These are phyloP conservation scores for Symbiodinium pilosum DNA, from an alignment of 73 alveolate species.

Conservation along the genomic window DNA sequence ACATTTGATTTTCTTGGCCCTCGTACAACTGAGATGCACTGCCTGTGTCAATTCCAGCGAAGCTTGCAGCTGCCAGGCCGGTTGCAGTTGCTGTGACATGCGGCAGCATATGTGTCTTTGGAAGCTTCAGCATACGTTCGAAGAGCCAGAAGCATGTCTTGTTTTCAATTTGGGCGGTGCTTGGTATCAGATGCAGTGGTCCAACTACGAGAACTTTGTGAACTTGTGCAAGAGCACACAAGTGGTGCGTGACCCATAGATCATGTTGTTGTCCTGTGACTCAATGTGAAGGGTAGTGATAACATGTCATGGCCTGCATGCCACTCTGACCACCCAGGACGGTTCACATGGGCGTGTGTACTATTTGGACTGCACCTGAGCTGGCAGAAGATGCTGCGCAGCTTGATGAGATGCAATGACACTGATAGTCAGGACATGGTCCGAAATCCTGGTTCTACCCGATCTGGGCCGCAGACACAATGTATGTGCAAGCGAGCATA, in stretches of 20 bases:
- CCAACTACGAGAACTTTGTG: slow-evolving; percentile 73
- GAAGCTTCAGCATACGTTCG: no score
- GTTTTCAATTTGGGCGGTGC: no score
- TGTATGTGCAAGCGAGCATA: not conserved
- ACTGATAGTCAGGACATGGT: slow-evolving; percentile 70
- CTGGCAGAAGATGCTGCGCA: not conserved
- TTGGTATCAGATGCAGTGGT: slow-evolving; percentile 50
- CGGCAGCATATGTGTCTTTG: not conserved
- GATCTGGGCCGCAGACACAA: slow-evolving; percentile 45
- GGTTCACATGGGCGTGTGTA: slow-evolving; percentile 74
- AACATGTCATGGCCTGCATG: not conserved
- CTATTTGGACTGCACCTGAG: slow-evolving; percentile 34
- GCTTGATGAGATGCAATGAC: no score
- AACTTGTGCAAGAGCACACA: slow-evolving; percentile 84
- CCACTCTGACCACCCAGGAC: not conserved
- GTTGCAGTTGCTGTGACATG: not conserved
- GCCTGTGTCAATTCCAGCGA: slow-evolving; percentile 60
- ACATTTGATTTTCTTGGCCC: no score
- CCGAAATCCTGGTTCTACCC: slow-evolving; percentile 72
- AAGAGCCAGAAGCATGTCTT: no score
- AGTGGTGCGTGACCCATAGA: not conserved
- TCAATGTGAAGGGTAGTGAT: no score
- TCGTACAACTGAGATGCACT: slow-evolving; percentile 6
- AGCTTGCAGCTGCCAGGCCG: slow-evolving; percentile 45
- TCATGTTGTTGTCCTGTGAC: not conserved